phyloP scores from a whole-genome alignment of 768 basidiomycete genomes.

The Suillus paluster region DNA sequence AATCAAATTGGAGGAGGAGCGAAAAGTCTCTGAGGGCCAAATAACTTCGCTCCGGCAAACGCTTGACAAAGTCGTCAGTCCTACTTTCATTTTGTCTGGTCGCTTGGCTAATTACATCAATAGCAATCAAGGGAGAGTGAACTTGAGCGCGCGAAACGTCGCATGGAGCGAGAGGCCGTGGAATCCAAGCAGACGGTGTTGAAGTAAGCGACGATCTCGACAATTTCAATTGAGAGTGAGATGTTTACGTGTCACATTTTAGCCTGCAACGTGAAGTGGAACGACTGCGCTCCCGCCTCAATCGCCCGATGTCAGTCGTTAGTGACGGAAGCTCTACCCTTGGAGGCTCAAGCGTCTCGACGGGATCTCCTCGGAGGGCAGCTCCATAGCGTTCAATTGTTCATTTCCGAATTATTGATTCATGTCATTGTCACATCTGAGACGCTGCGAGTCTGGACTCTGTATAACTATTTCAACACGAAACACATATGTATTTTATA shows the following conservation, averaged over 20 bases:
- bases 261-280: slow-evolving; percentile 74
- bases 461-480: slow-evolving; percentile 1
- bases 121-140: slow-evolving; percentile 74
- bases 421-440: not conserved
- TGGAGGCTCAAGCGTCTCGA: slow-evolving; percentile 20
- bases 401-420: slow-evolving; percentile 5
- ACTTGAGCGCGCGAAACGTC: slow-evolving; percentile 72
- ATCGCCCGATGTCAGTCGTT: slow-evolving; percentile 50
- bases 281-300: slow-evolving; percentile 65
- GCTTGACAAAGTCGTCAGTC: slow-evolving; percentile 66
- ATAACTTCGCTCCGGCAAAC: slow-evolving; percentile 57
- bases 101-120: slow-evolving; percentile 6
- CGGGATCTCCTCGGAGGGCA: slow-evolving; percentile 32
- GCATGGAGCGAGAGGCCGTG: slow-evolving; percentile 75
- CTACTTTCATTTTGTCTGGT: slow-evolving; percentile 2
- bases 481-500: not conserved
- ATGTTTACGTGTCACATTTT: not conserved
- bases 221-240: not conserved
- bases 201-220: slow-evolving; percentile 47
- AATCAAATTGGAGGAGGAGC: slow-evolving; percentile 66
- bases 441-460: not conserved
- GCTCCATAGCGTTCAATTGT: slow-evolving; percentile 21
- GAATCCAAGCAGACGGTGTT: slow-evolving; percentile 75
- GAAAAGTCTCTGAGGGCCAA: slow-evolving; percentile 61
- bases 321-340: slow-evolving; percentile 23